A percentile compares a stretch with the other conserved stretches of the same genome.
phyloP scores from a whole-genome alignment of 2,329 filamentous ascomycete genomes.

The Thelonectria blattea region DNA sequence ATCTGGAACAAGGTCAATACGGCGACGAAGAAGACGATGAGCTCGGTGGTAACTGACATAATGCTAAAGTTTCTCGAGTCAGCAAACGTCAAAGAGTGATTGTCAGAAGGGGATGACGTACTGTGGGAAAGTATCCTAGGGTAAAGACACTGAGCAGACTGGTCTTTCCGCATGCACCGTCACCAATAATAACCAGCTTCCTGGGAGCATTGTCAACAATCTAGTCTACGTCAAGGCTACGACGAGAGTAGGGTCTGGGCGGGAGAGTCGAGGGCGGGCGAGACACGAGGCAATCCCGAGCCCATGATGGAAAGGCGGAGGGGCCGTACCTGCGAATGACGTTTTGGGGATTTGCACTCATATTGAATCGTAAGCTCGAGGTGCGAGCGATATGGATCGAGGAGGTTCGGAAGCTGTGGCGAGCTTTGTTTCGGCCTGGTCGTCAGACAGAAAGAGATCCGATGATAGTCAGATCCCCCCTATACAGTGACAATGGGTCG shows the following conservation, averaged over 20 bases:
- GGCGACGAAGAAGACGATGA: constrained; percentile 8
- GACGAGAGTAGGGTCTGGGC: constrained; percentile 3
- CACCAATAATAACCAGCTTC: constrained; percentile 96
- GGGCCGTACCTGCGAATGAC: constrained; percentile 69
- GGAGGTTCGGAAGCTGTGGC: constrained; percentile 15
- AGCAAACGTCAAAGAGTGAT: constrained; percentile 29
- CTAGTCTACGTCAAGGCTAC: neutral
- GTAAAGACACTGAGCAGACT: constrained; percentile 98
- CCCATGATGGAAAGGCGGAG: constrained; percentile 18
- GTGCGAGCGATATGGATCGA: constrained; percentile 20
- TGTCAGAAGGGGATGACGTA: constrained; percentile 56
- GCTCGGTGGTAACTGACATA: constrained; percentile 54
- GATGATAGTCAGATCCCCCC: constrained; percentile 14
- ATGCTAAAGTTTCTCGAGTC: constrained; percentile 52
- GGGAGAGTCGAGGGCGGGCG: neutral
- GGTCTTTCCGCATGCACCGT: constrained; percentile 98
- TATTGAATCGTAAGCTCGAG: constrained; percentile 38
- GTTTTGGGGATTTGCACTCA: constrained; percentile 57
- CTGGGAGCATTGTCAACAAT: constrained; percentile 52
- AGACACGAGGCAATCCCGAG: constrained; percentile 4
- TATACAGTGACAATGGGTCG: constrained; percentile 14
- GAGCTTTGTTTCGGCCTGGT: constrained; percentile 13
- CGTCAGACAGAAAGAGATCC: constrained; percentile 15
- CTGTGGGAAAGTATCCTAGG: constrained; percentile 95
- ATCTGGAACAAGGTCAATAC: constrained; percentile 57